Percentiles rank a stretch among this genome's conserved stretches.
Evolutionary conservation across 164 flowering plant species (phyloP).

Genomic region (Nymphaea thermarum): DNA sequence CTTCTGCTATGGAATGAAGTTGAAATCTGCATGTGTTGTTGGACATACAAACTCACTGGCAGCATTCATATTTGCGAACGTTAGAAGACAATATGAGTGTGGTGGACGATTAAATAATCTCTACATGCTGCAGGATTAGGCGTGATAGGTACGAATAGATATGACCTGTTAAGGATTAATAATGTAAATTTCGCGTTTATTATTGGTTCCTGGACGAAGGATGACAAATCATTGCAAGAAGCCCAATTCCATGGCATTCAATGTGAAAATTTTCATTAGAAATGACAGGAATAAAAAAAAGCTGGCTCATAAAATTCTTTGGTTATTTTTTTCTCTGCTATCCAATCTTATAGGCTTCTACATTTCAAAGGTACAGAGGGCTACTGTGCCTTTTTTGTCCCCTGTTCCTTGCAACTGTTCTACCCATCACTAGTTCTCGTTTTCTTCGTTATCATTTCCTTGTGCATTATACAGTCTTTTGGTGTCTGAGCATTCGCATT

Average conservation of each 20-base stretch:
- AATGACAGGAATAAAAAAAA: too few species aligned
- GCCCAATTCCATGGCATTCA: too few species aligned
- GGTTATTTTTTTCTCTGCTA: too few species aligned
- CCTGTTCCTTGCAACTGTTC: background rate
- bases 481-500: background rate
- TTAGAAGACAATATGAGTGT: background rate
- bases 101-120: background rate
- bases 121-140: background rate
- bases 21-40: background rate
- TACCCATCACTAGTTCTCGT: background rate
- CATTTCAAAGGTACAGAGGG: too few species aligned
- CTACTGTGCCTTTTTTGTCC: too few species aligned
- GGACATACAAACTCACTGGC: background rate
- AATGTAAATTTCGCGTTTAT: too few species aligned
- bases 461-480: background rate
- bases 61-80: background rate
- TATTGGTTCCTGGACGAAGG: too few species aligned
- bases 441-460: background rate
- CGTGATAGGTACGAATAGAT: background rate
- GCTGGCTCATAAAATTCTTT: too few species aligned
- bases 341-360: too few species aligned
- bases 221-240: too few species aligned
- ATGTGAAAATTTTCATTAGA: too few species aligned
- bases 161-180: background rate
- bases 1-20: slow-evolving; percentile 5